Conservation (phyloP, 495 filamentous ascomycete genomes). For the Penicillium samsonianum region DNA sequence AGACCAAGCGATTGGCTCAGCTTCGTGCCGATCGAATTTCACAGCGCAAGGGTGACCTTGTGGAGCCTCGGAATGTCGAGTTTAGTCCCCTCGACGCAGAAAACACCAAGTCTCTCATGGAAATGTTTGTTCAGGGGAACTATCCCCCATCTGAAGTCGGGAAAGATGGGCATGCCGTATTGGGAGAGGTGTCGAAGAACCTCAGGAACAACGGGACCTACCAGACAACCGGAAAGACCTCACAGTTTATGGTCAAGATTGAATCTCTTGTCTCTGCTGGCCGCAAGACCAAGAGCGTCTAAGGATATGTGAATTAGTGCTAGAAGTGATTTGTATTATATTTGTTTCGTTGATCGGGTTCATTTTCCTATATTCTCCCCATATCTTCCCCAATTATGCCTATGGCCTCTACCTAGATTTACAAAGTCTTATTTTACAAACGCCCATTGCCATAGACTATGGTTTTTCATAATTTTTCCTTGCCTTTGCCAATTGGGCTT, state of each 20-base stretch:
- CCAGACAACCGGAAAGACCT: slow-evolving; percentile 40
- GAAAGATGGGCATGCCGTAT: slow-evolving; percentile 29
- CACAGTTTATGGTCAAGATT: slow-evolving; percentile 45
- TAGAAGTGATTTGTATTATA: slow-evolving; percentile 34
- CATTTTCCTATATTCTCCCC: slow-evolving; percentile 12
- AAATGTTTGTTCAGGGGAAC: slow-evolving; percentile 65
- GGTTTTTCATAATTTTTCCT: not conserved
- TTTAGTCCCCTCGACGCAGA: slow-evolving; percentile 54
- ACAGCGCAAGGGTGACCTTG: slow-evolving; percentile 41
- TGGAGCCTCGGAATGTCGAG: slow-evolving; percentile 37
- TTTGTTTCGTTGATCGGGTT: slow-evolving; percentile 11
- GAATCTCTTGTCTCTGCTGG: slow-evolving; percentile 40
- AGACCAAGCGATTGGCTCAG: slow-evolving; percentile 40
- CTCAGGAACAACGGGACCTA: slow-evolving; percentile 50
- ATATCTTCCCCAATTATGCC: slow-evolving; percentile 15
- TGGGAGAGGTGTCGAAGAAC: slow-evolving; percentile 41
- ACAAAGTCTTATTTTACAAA: slow-evolving; percentile 25
- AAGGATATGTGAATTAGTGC: slow-evolving; percentile 4
- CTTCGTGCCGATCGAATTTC: slow-evolving; percentile 45
- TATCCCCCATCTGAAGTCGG: slow-evolving; percentile 31
- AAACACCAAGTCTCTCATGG: slow-evolving; percentile 63
- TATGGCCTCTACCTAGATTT: slow-evolving; percentile 25
- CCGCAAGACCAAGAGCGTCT: slow-evolving; percentile 36
- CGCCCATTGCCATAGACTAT: not conserved
- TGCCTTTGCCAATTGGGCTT: not conserved